These are phyloP conservation scores for Verticillium nubilum DNA, from an alignment of 2,329 filamentous ascomycete genomes.

Conservation along the genomic window DNA sequence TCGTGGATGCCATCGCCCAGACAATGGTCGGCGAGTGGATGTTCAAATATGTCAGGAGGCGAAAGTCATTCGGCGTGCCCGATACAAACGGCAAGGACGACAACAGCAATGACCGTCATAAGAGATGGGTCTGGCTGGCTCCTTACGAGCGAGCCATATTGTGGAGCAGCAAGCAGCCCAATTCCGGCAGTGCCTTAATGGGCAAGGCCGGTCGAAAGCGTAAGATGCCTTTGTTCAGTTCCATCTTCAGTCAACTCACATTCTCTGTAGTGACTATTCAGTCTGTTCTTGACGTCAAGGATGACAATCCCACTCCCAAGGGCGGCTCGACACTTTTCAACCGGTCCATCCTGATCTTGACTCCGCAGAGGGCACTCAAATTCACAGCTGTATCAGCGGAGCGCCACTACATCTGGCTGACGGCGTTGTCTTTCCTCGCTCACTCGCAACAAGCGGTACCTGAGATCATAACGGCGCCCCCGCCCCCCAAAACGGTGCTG, in stretches of 20 bases:
- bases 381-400: conserved; percentile 83
- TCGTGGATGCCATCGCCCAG: conserved; percentile 94
- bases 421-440: conserved; percentile 87
- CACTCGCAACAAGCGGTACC: conserved; percentile 80
- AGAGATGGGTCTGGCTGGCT: conserved; percentile 97
- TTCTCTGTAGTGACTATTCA: conserved; percentile 72
- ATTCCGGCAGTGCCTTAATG: conserved; percentile 77
- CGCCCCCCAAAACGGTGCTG: conserved; percentile 42
- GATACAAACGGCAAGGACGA: conserved; percentile 62
- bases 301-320: conserved; percentile 81
- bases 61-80: conserved; percentile 83
- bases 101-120: conserved; percentile 75
- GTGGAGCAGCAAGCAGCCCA: conserved; percentile 97
- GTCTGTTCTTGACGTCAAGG: conserved; percentile 94
- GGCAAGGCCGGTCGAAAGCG: conserved; percentile 92
- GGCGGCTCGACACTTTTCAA: conserved; percentile 66
- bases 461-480: conserved; percentile 57
- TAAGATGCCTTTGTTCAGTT: conserved; percentile 42
- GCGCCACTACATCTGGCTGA: conserved; percentile 92
- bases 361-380: conserved; percentile 87
- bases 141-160: conserved; percentile 94
- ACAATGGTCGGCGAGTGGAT: conserved; percentile 99
- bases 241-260: conserved; percentile 22
- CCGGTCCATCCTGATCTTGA: conserved; percentile 90
- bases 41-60: conserved; percentile 82